These are phyloP conservation scores for Suhomyces yuchorum DNA, from an alignment of 1,139 yeast species.

Conservation along the genomic window DNA sequence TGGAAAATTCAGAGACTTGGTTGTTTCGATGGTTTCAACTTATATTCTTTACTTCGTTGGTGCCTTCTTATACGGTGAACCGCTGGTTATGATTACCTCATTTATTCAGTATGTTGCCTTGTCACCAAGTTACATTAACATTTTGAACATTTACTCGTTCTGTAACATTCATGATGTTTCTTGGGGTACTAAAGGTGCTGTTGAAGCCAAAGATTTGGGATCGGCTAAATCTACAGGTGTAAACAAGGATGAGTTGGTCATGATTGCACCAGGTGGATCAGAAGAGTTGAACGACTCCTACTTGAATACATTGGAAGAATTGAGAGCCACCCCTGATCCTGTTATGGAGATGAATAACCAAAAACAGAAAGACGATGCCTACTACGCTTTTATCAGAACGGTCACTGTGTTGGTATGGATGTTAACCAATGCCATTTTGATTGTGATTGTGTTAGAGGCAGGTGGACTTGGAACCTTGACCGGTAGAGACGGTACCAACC, in stretches of 20 bases:
- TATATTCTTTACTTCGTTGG: conserved; percentile 79
- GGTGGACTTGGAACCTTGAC: conserved; percentile 42
- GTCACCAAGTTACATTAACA: conserved; percentile 77
- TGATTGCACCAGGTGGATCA: conserved; percentile 64
- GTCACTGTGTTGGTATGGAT: conserved; percentile 51
- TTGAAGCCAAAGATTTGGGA: conserved; percentile 66
- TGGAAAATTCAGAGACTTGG: conserved; percentile 75
- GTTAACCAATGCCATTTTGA: conserved; percentile 45
- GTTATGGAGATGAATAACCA: conserved; percentile 22
- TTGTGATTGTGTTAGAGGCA: conserved; percentile 45
- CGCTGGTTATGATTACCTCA: conserved; percentile 77
- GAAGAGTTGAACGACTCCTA: conserved; percentile 66
- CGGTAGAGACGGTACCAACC: conserved; percentile 20
- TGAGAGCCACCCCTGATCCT: conserved; percentile 36
- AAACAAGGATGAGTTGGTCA: conserved; percentile 64
- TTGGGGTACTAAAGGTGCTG: conserved; percentile 85
- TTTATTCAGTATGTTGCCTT: conserved; percentile 69
- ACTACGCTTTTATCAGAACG: conserved; percentile 49
- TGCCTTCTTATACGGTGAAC: conserved; percentile 73
- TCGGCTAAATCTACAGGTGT: conserved; percentile 58
- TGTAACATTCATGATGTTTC: conserved; percentile 85
- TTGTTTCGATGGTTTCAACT: conserved; percentile 84
- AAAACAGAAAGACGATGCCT: conserved; percentile 40
- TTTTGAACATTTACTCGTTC: conserved; percentile 78
- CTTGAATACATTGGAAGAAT: conserved; percentile 48